Evolutionary conservation across 352 stramenopile genomes (phyloP).

Genomic region (Thalassiosira mediterranea): DNA sequence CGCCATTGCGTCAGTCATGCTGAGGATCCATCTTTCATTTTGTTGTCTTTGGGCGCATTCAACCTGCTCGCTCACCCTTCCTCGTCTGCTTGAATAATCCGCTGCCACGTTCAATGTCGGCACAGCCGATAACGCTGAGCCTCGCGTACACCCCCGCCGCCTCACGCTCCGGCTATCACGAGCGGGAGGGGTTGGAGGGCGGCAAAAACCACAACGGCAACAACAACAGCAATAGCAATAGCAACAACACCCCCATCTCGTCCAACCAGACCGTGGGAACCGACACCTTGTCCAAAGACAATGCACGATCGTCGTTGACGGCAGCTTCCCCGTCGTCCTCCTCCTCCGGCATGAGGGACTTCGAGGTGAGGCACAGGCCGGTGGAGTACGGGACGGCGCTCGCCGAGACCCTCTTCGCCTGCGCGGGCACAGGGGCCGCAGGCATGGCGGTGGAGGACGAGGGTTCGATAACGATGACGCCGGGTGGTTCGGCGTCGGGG

Average conservation of each 20-base stretch:
- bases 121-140: slow-evolving; percentile 48
- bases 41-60: too few relatives aligned
- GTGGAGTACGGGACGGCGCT: slow-evolving; percentile 46
- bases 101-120: too few relatives aligned
- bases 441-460: slow-evolving; percentile 28
- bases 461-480: neutral
- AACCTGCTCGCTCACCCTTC: too few relatives aligned
- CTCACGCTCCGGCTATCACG: slow-evolving; percentile 51
- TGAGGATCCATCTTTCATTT: too few relatives aligned
- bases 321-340: too few relatives aligned
- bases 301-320: too few relatives aligned
- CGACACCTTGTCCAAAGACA: too few relatives aligned
- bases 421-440: slow-evolving; percentile 35
- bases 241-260: too few relatives aligned
- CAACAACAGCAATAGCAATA: slow-evolving; percentile 12
- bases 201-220: neutral
- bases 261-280: too few relatives aligned
- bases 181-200: slow-evolving; percentile 33
- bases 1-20: too few relatives aligned
- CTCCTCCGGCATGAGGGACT: too few relatives aligned
- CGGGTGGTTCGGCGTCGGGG: neutral
- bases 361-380: slow-evolving; percentile 61
- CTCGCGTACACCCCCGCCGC: slow-evolving; percentile 59
- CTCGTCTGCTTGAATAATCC: too few relatives aligned
- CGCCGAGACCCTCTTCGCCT: slow-evolving; percentile 49